Conservation (phyloP, 192 early-diverging fungal genomes). For the Geosiphon pyriformis region DNA sequence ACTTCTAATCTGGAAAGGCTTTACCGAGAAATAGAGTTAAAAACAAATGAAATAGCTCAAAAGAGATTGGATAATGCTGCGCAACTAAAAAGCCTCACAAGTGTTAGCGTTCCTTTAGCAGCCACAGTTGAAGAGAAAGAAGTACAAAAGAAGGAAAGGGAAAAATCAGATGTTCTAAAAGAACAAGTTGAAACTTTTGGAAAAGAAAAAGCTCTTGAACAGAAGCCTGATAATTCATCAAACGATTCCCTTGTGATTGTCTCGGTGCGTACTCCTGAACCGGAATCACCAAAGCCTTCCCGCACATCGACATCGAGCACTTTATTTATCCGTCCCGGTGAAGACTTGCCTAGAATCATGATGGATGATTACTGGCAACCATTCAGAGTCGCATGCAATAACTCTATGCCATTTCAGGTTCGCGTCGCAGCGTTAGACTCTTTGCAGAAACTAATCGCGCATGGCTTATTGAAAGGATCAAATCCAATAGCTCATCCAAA, state of each 20-base stretch:
- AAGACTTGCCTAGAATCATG: constrained; percentile 32
- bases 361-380: constrained; percentile 40
- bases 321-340: constrained; percentile 29
- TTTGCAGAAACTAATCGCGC: constrained; percentile 41
- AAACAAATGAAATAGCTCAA: constrained; percentile 16
- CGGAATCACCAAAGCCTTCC: constrained; percentile 5
- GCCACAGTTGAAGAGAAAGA: background rate
- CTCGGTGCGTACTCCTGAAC: background rate
- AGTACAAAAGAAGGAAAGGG: background rate
- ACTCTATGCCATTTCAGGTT: constrained; percentile 33
- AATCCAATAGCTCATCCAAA: constrained; percentile 28
- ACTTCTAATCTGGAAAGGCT: constrained; percentile 33
- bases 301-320: constrained; percentile 17
- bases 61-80: background rate
- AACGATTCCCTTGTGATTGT: background rate
- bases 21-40: constrained; percentile 29
- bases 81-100: background rate
- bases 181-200: constrained; percentile 4
- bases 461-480: constrained; percentile 35
- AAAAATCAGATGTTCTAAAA: background rate
- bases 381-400: constrained; percentile 37
- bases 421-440: constrained; percentile 36
- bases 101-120: background rate
- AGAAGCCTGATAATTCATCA: background rate
- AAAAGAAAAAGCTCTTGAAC: background rate